Evolutionary conservation across 2,329 filamentous ascomycete genomes (phyloP), one percentile per base, ranked within the genome.

Genomic region (Alternaria tenuissima): DNA sequence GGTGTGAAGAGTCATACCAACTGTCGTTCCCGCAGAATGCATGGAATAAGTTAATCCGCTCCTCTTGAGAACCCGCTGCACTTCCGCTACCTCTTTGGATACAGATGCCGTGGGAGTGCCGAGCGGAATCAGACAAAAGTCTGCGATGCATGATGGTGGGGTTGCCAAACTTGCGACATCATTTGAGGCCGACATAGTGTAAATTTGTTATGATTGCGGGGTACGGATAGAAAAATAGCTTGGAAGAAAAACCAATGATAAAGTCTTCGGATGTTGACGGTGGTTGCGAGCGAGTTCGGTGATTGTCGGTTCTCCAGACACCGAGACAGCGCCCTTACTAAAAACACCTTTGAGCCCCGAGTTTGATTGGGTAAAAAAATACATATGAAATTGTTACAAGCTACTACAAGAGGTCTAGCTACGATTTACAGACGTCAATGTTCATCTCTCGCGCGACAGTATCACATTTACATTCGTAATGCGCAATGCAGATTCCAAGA

Each of bases 21-120:
- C 87, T 0, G 94, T 98, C 0, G 94, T 97, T 12, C 94, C 95
- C 2, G 93, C 94, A 26, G 92, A 94, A 80, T 98, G 94, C 92
- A 98, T 95, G 47, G 86, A 89, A 76, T 94, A 94, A 65, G 88
- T 89, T 64, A 98, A 79, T 2, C 93, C 93, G 69, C 91, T 95
- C 55, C 87, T 88, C 79, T 91, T 88, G 71, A 99, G 85, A 36
- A 98, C 84, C 58, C 89, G 88, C 81, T 98, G 94, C 38, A 98
- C 93, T 64, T 91, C 89, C 34, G 94, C 94, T 30, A 99, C 89
- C 76, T 98, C 91, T 55, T 80, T 78, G 7, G 81, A 82, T n/a
- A 85, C 82, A 7, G 80, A 82, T 3, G 82, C 81, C 2, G 81
- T 81, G 4, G 81, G 80, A 11, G 82, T 84, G 59, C 82, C 82